phyloP scores from a whole-genome alignment of 108 stramenopile species.

The Cyclotella choctawhatcheeana region DNA sequence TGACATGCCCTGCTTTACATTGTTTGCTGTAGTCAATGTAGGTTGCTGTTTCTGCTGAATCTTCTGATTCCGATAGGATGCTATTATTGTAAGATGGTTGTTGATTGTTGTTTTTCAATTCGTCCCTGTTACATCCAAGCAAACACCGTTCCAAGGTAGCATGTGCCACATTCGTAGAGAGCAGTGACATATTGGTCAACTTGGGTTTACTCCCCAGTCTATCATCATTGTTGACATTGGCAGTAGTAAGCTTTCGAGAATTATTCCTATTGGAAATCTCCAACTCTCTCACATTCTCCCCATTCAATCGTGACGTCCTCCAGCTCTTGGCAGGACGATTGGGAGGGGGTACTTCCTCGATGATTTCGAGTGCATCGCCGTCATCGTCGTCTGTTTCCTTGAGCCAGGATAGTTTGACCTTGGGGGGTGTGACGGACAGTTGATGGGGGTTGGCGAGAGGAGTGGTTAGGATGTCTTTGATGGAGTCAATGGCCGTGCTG shows the following conservation, averaged over 20 bases:
- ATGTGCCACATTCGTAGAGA: conserved; percentile 38
- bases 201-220: not conserved
- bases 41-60: no score
- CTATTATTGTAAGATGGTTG: not conserved
- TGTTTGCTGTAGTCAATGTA: conserved; percentile 41
- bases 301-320: not conserved
- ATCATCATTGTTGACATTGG: not conserved
- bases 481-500: conserved; percentile 8
- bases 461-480: not conserved
- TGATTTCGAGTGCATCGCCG: not conserved
- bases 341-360: not conserved
- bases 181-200: conserved; percentile 33
- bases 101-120: not conserved
- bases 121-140: conserved; percentile 21
- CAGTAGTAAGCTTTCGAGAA: not conserved
- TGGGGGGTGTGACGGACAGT: not conserved
- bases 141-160: conserved; percentile 45
- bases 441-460: not conserved
- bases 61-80: no score
- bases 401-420: not conserved
- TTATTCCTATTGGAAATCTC: not conserved
- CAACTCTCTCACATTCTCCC: not conserved
- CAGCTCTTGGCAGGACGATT: not conserved
- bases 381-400: not conserved
- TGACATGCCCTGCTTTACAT: conserved; percentile 52